These are phyloP conservation scores for Sclerotiophoma versabilis DNA, from an alignment of 2,329 filamentous ascomycete species.

Conservation along the genomic window DNA sequence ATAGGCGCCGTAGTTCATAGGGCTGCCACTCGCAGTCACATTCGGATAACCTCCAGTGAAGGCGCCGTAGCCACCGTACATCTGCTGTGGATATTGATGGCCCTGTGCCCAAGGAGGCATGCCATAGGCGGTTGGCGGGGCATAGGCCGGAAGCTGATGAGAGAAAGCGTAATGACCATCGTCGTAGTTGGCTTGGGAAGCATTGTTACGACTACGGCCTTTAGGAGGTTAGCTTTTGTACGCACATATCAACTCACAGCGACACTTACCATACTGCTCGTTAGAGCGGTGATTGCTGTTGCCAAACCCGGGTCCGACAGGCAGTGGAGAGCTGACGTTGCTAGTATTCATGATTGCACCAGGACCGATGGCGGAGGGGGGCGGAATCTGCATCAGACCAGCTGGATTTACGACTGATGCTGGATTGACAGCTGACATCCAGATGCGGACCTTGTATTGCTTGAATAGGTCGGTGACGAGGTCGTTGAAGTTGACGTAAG, in stretches of 20 bases:
- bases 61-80: conserved; percentile 30
- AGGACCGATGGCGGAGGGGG: conserved; percentile 49
- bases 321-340: conserved; percentile 25
- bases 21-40: conserved; percentile 34
- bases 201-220: conserved; percentile 29
- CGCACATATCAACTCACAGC: not conserved
- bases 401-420: conserved; percentile 73
- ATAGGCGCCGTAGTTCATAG: conserved; percentile 43
- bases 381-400: conserved; percentile 42
- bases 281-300: conserved; percentile 32
- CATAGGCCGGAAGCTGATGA: conserved; percentile 39
- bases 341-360: conserved; percentile 44
- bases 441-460: conserved; percentile 98
- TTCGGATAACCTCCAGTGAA: conserved; percentile 31
- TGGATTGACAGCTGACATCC: conserved; percentile 99
- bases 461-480: conserved; percentile 98
- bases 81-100: conserved; percentile 29
- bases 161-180: conserved; percentile 41
- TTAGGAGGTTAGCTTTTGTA: conserved; percentile 17
- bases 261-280: conserved; percentile 38
- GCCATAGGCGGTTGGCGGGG: conserved; percentile 32
- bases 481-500: conserved; percentile 99
- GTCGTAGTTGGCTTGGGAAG: conserved; percentile 32
- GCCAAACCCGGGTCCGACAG: conserved; percentile 46
- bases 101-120: conserved; percentile 37